phyloP scores from a whole-genome alignment of 2,329 filamentous ascomycete genomes.

The Botrytis medusae region DNA sequence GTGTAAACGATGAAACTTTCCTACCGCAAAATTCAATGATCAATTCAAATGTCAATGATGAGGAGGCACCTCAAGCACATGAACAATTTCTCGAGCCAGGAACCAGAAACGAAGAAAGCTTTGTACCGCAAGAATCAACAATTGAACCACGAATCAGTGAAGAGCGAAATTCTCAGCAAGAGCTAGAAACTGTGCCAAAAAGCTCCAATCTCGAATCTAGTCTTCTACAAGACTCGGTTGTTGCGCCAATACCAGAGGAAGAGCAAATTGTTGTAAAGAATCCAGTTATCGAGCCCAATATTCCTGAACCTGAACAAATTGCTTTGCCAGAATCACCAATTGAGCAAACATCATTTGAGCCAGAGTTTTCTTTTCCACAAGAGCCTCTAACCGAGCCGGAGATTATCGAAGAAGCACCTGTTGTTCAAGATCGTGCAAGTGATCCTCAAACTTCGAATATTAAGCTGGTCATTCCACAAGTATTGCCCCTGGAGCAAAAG shows the following conservation, averaged over 20 bases:
- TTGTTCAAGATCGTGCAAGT: not conserved
- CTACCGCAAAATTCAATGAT: not conserved
- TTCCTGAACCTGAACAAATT: constrained; percentile 8
- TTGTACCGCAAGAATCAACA: constrained; percentile 9
- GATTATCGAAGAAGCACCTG: not conserved
- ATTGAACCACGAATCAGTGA: not conserved
- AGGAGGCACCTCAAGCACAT: not conserved
- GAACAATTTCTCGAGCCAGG: not conserved
- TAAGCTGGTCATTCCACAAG: not conserved
- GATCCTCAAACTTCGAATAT: not conserved
- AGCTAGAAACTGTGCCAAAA: not conserved
- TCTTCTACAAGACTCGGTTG: not conserved
- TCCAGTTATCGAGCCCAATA: not conserved
- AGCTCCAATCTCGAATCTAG: not conserved
- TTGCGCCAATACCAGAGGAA: not conserved
- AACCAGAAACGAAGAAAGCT: not conserved
- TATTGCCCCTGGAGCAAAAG: not conserved
- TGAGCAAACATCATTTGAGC: not conserved
- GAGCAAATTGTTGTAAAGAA: not conserved
- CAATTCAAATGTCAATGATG: not conserved
- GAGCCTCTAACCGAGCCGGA: not conserved
- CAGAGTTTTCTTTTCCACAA: not conserved
- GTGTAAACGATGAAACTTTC: not conserved
- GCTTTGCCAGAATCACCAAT: constrained; percentile 14
- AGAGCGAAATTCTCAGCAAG: not conserved